Evolutionary conservation across 148 eudicot species (phyloP), one percentile per base, ranked within the genome.

Genomic region (Rhododendron simsii): DNA sequence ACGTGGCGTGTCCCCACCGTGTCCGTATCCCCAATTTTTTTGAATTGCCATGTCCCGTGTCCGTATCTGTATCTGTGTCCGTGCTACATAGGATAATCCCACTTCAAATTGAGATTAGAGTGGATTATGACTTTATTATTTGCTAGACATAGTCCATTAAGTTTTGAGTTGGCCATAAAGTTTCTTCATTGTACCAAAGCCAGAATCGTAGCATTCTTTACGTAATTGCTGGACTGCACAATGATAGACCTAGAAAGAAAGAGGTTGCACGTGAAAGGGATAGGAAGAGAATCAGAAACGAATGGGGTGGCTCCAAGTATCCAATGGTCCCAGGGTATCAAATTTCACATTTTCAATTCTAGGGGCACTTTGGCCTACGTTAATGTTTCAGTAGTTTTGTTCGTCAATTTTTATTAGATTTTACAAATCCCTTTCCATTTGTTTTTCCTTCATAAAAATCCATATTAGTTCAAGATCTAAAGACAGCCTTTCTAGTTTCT

Each of bases 251-350:
- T 30, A 30, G 30, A 30, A 30, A 30, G 30, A 30, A 30, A 30
- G 30, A 30, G 30, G 30, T 30, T 30, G 30, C 30, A 30, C 30
- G 30, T 30, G 30, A 30, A 30, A 30, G 30, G 30, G 30, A 30
- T 30, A 30, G 30, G 30, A 30, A 30, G 30, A 83, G 83, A 33
- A 53, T 84, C 51, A 89, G 41, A 83, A 89, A 86, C 44, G 88
- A 86, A 5, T 86, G 85, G 84, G 86, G 88, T 55, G 53, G n/a
- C 73, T 67, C 88, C 51, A 84, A 47, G 15, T 86, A 86, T 65
- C 90, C 90, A 28, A 18, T 86, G 41, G 30, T 89, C 81, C 90
- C 90, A 12, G 88, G 90, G 88, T 89, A 83, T 14, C 44, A 5
- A 28, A 63, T n/a, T 63, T 63, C 12, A 63, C 71, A 30, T 63